phyloP scores from a whole-genome alignment of 2,329 filamentous ascomycete species.

The Metarhizium anisopliae region DNA sequence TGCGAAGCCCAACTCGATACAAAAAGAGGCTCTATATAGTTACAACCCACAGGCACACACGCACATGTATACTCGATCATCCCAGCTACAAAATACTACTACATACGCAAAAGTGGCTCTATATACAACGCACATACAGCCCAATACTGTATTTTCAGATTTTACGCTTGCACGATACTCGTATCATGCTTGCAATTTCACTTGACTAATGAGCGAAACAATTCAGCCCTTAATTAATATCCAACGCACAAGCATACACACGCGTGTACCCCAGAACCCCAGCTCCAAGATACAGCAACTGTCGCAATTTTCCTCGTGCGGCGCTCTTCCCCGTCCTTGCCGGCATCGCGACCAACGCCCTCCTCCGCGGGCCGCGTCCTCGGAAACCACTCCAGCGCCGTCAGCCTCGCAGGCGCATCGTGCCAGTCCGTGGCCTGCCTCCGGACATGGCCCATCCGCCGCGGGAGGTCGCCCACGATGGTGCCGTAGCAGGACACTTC shows the following conservation, averaged over 20 bases:
- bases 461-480: neutral
- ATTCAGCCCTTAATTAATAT: too few species aligned
- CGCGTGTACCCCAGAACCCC: neutral
- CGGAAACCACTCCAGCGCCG: neutral
- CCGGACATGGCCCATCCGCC: neutral
- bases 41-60: too few species aligned
- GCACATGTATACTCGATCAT: too few species aligned
- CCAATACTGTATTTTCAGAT: too few species aligned
- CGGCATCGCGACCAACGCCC: neutral
- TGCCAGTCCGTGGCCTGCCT: neutral
- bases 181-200: too few species aligned
- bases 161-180: too few species aligned
- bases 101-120: neutral
- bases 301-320: neutral
- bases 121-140: too few species aligned
- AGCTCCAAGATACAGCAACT: neutral
- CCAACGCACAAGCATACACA: too few species aligned
- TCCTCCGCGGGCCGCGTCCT: neutral
- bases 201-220: too few species aligned
- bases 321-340: neutral
- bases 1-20: too few species aligned
- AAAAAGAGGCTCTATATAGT: too few species aligned
- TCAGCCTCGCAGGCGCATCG: neutral
- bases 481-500: neutral
- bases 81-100: too few species aligned